Conservation (phyloP, 345 rosid genomes). For the Toxicodendron radicans region DNA sequence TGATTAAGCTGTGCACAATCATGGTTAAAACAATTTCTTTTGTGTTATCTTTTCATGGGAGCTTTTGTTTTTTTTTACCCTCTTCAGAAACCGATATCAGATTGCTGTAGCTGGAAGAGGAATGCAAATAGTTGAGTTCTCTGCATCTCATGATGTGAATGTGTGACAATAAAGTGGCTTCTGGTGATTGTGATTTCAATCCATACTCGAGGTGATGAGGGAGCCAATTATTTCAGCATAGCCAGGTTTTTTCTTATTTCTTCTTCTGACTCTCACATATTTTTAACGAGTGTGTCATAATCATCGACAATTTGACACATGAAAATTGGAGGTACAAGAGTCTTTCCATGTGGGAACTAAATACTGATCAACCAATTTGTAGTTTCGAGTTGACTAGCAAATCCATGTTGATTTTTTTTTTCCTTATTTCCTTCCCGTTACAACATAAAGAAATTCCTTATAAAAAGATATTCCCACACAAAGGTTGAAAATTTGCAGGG, state of each 20-base stretch:
- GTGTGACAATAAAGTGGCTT: conserved; percentile 1
- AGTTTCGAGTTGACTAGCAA: conserved; percentile 5
- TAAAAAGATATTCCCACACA: neutral
- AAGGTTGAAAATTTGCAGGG: neutral
- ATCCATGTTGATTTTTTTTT: neutral
- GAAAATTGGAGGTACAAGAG: neutral
- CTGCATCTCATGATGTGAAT: neutral
- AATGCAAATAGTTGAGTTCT: conserved; percentile 80
- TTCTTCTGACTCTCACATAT: neutral
- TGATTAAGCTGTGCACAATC: neutral
- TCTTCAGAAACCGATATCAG: conserved; percentile 62
- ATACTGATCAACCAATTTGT: conserved; percentile 14
- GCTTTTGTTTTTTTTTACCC: neutral
- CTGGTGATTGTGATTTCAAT: neutral
- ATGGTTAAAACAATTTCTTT: neutral
- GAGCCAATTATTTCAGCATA: conserved; percentile 5
- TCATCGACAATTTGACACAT: neutral
- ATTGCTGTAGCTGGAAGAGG: conserved; percentile 93
- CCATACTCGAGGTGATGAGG: neutral
- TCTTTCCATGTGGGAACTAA: neutral
- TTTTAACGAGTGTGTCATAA: neutral
- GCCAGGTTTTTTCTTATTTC: conserved; percentile 1
- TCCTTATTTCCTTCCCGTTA: neutral
- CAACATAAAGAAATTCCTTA: neutral
- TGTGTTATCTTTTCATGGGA: neutral